These are phyloP conservation scores for Aspergillus mulundensis DNA, from an alignment of 495 filamentous ascomycete species.

Conservation along the genomic window DNA sequence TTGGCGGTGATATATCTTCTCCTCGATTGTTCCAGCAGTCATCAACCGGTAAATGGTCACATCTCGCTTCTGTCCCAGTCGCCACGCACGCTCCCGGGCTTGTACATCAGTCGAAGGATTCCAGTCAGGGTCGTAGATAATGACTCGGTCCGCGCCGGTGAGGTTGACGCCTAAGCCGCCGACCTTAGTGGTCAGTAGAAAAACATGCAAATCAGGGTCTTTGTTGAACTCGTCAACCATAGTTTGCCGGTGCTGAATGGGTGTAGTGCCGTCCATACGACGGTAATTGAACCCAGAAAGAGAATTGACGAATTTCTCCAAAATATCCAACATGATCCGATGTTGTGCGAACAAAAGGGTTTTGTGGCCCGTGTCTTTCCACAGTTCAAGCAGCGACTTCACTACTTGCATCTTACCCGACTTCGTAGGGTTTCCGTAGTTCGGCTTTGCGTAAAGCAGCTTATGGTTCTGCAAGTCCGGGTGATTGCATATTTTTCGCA, in stretches of 20 bases:
- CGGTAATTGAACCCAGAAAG: constrained; percentile 70
- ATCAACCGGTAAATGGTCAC: constrained; percentile 93
- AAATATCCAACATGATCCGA: constrained; percentile 87
- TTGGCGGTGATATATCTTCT: constrained; percentile 98
- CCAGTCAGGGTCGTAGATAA: constrained; percentile 98
- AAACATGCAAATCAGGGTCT: constrained; percentile 72
- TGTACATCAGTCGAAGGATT: constrained; percentile 93
- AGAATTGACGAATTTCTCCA: constrained; percentile 70
- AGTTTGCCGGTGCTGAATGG: constrained; percentile 73
- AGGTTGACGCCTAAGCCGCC: constrained; percentile 91
- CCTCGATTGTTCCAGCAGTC: constrained; percentile 96
- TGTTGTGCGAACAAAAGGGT: constrained; percentile 88
- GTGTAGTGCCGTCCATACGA: constrained; percentile 90
- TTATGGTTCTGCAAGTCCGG: constrained; percentile 77
- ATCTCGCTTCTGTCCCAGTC: constrained; percentile 87
- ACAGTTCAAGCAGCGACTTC: constrained; percentile 74
- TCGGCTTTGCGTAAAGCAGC: constrained; percentile 49
- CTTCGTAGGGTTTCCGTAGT: constrained; percentile 68
- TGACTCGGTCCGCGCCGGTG: constrained; percentile 90
- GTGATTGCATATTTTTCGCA: constrained; percentile 97
- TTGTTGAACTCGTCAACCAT: constrained; percentile 92
- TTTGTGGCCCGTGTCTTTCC: constrained; percentile 85
- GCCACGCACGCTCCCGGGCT: constrained; percentile 94
- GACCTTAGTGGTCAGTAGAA: constrained; percentile 90
- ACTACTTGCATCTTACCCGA: constrained; percentile 96